phyloP scores from a whole-genome alignment of 257 asterid genomes.

The Solanum ossicruentum region DNA sequence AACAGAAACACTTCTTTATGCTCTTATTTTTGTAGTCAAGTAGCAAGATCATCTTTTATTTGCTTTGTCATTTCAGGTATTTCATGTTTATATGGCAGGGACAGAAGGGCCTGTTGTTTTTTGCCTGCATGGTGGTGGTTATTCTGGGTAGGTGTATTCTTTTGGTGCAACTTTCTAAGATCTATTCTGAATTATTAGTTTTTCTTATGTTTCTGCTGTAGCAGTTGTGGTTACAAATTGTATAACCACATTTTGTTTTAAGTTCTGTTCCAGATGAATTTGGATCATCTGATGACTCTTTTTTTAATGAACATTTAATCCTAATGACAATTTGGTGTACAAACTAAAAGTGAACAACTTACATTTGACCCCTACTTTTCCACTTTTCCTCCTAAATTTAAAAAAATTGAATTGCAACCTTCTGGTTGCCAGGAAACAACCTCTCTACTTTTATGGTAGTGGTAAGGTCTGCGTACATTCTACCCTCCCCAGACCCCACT shows the following conservation, averaged over 20 bases:
- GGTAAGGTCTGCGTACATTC: too few relatives aligned
- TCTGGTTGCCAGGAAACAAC: too few relatives aligned
- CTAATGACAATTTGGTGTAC: not conserved
- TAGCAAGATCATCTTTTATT: slow-evolving; percentile 4
- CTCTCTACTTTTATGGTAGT: too few relatives aligned
- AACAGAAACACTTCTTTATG: not conserved
- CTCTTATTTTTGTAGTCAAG: not conserved
- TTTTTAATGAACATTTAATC: not conserved
- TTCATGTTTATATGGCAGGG: slow-evolving; percentile 79
- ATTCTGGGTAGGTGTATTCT: slow-evolving; percentile 58
- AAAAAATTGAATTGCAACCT: not conserved
- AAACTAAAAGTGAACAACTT: not conserved
- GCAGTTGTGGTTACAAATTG: not conserved
- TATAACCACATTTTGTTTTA: not conserved
- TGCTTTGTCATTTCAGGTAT: slow-evolving; percentile 48
- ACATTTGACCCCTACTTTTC: not conserved
- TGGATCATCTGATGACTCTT: not conserved
- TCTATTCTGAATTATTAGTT: not conserved
- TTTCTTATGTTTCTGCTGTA: not conserved
- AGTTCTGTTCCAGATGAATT: not conserved
- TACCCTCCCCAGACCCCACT: too few relatives aligned
- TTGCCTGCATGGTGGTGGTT: slow-evolving; percentile 98
- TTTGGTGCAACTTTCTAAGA: not conserved
- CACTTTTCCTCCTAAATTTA: not conserved
- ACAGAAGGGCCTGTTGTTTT: slow-evolving; percentile 82